Base-by-base conservation (phyloP, 306 rosid genomes). In the Acmispon strigosus region DNA sequence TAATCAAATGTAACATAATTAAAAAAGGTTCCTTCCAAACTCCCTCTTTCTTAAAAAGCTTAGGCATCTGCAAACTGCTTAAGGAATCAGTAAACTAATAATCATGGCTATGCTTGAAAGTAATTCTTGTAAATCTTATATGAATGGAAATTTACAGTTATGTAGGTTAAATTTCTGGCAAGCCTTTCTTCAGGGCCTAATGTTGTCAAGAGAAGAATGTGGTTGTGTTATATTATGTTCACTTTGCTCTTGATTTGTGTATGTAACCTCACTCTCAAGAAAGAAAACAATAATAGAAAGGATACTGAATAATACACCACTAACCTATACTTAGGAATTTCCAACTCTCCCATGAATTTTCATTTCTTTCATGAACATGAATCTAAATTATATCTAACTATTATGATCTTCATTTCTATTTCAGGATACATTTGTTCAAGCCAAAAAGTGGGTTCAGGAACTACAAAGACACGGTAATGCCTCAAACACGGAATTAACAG, bases 361-460 rank as follows among this genome's bases (percentile, higher is more conserved):
- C 16, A 32, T 50, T 49, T 49, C 43, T 2, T 54, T 45, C 5
- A 5, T 32, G 10, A 67, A 15, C 69, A 34, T 54, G 68, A 78
- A 63, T 64, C 3, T 37, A 55, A 62, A 10, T 20, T 34, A 37
- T 47, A 42, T 70, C 32, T 9, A 41, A 45, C 49, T 55, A 44
- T 14, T 1, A 20, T 50, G 50, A 50, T 66, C 24, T 29, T 7
- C 14, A 12, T 7, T 18, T 59, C 7, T 74, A n/a, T 74, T 64
- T 14, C 86, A 91, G 98, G 96, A 86, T 75, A 85, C 96, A 16
- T 92, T 87, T 62, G 71, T 69, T 84, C 82, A 92, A 73, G 98
- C 98, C 61, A 92, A 92, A 83, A 86, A 89, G 50, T 92, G 98
- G 98, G 98, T 92, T 51, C 87, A 83, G 62, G 98, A 92, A 60